Base-by-base conservation (phyloP, 148 eudicot species). In the Vaccinium darrowii region DNA sequence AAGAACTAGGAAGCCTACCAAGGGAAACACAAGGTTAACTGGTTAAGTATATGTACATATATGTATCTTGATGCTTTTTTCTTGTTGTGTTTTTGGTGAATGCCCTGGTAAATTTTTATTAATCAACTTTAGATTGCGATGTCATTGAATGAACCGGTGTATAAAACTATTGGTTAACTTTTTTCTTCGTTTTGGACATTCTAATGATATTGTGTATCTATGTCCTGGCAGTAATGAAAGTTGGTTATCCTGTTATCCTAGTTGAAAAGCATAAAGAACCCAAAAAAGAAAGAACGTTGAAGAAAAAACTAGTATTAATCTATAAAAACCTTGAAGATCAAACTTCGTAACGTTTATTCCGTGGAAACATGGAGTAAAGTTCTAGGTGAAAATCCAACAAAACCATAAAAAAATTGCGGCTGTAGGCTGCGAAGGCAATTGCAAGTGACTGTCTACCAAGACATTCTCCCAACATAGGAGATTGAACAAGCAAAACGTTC, bases 391-490 rank as follows among this genome's bases (percentile, higher is more conserved):
- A 69, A 79, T 58, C 30, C 56, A 47, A 51, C 49, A 78, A 84
- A 63, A 77, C 23, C 76, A 49, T 12, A 2, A 27, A 69, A 12
- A 69, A 12, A 27, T 53, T 10, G 56, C 56, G 13, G 56, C 12
- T 8, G 56, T 16, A 43, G 47, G 47, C 47, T 43, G 47, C 47
- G 6, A 43, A 43, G 47, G n/a, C 36, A 78, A 78, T 14, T 47
- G 56, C 67, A 18, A 13, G 6, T 39, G 4, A 78, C 23, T 53
- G 11, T 65, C 67, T 65, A 84, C 76, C 52, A 7, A 25, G 62
- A 62, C n/a, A 21, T 65, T 79, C 83, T 79, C 82, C 78, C 3
- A 6, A 53, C 14, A n/a, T 50, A 21, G 73, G 82, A 78, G 54
- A 84, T 19, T 30, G 56, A 60, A 18, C 27, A 39, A 39, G 23